phyloP scores from a whole-genome alignment of 257 asterid species.

The Fraxinus pennsylvanica region DNA sequence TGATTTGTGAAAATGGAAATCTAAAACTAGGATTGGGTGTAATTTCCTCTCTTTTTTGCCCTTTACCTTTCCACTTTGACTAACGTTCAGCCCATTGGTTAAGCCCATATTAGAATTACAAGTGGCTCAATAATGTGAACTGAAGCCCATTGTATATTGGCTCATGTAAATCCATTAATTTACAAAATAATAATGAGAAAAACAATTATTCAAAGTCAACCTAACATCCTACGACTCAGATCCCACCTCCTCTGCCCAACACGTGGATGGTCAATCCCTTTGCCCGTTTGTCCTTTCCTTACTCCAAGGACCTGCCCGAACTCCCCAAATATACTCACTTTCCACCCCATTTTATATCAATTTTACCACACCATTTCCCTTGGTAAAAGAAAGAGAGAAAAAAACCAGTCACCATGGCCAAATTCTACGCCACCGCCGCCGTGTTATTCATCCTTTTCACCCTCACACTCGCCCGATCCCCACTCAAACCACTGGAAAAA shows the following conservation, averaged over 20 bases:
- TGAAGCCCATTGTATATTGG: background rate
- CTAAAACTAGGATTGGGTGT: no score
- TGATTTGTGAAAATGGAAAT: no score
- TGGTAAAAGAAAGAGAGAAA: background rate
- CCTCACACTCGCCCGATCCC: conserved; percentile 43
- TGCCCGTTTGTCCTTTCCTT: conserved; percentile 27
- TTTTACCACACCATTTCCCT: background rate
- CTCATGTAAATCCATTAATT: background rate
- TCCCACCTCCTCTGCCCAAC: conserved; percentile 5
- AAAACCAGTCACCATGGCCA: conserved; percentile 44
- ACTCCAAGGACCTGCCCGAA: conserved; percentile 30
- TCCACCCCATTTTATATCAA: conserved; percentile 8
- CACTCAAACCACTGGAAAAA: conserved; percentile 24
- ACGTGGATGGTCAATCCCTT: conserved; percentile 33
- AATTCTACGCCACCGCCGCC: conserved; percentile 30
- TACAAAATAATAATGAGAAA: background rate
- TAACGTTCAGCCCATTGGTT: no score
- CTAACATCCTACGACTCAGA: background rate
- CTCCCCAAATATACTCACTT: conserved; percentile 24
- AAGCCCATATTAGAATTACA: no score
- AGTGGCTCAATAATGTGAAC: background rate
- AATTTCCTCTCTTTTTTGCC: no score
- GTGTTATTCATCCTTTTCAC: conserved; percentile 44
- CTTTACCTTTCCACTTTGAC: no score
- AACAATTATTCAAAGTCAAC: conserved; percentile 12